Conservation (phyloP, 75 land plant genomes). For the Ceratopteris richardii region DNA sequence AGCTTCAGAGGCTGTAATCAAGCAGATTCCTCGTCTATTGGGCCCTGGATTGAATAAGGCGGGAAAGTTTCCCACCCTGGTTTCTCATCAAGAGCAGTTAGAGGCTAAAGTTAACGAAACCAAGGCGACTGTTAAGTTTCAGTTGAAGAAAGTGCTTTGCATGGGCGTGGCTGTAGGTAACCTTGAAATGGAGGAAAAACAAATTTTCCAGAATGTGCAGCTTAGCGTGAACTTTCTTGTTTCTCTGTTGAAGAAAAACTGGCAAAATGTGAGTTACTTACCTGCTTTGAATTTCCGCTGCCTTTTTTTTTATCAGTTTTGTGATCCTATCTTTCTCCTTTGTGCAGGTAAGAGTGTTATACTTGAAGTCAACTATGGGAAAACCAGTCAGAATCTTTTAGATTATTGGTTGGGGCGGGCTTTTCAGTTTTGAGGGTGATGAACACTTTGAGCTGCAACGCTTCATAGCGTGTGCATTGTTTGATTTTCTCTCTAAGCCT, state of each 20-base stretch:
- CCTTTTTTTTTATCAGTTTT: background rate
- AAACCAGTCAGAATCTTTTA: conserved; percentile 47
- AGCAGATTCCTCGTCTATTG: conserved; percentile 58
- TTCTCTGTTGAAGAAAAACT: conserved; percentile 71
- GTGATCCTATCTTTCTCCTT: background rate
- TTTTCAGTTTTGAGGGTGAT: background rate
- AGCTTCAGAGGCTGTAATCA: conserved; percentile 57
- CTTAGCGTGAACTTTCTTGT: conserved; percentile 77
- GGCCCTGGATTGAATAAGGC: conserved; percentile 80
- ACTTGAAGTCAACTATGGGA: conserved; percentile 86
- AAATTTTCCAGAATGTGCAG: conserved; percentile 73
- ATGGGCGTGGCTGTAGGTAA: conserved; percentile 87
- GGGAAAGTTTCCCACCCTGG: conserved; percentile 70
- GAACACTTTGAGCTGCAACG: too few species aligned
- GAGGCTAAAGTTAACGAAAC: conserved; percentile 54
- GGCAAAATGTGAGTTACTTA: conserved; percentile 65
- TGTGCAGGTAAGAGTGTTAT: conserved; percentile 60
- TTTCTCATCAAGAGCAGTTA: conserved; percentile 58
- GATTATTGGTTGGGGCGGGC: background rate
- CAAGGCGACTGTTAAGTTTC: conserved; percentile 69
- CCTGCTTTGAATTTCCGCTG: background rate
- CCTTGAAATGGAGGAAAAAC: conserved; percentile 70
- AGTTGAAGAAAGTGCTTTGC: conserved; percentile 72
- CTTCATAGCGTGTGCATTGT: too few species aligned
- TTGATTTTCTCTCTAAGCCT: too few species aligned